Base-by-base conservation (phyloP, 768 basidiomycete genomes). In the Panellus pusillus region DNA sequence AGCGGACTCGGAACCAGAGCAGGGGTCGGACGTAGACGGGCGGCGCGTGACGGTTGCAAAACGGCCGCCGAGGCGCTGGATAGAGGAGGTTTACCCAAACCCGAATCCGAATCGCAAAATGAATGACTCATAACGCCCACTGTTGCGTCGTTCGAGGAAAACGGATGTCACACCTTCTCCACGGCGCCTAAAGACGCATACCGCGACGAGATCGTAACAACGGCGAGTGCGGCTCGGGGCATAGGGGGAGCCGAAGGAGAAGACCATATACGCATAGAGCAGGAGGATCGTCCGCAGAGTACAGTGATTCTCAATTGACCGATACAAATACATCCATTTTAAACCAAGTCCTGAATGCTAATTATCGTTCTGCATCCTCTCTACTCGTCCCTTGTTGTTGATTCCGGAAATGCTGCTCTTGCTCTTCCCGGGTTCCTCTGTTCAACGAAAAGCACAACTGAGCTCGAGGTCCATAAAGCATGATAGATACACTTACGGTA, bases 51-150 rank as follows among this genome's bases (percentile, higher is more conserved):
- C 77, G 18, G 79, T 85, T 13, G 66, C 70, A 60, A 89, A 82
- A 71, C 73, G 79, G 47, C 85, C 58, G 12, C 45, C 87, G 12
- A 78, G 82, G 62, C 78, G 87, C 59, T 93, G 91, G 91, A 91
- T 93, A 66, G 86, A 91, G 70, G 91, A 93, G 70, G 87, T 71
- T 53, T 64, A 71, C 41, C 78, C 74, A 6, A 63, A 65, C 50
- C 67, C 67, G 62, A 61, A 69, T 24, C 24, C 24, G 6, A 24
- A 24, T 24, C 24, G 24, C 24, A 24, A 24, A 24, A 24, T 24
- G 24, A 24, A 24, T 24, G 24, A 24, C 6, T 24, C 24, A 24
- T 24, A 6, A 24, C 24, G 3, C 24, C 24, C 24, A 24, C 24
- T 24, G 24, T 24, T 6, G 24, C 6, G 12, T 18, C 39, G 4